Base-by-base conservation (phyloP, 352 stramenopile genomes). In the Pythium volutum region DNA sequence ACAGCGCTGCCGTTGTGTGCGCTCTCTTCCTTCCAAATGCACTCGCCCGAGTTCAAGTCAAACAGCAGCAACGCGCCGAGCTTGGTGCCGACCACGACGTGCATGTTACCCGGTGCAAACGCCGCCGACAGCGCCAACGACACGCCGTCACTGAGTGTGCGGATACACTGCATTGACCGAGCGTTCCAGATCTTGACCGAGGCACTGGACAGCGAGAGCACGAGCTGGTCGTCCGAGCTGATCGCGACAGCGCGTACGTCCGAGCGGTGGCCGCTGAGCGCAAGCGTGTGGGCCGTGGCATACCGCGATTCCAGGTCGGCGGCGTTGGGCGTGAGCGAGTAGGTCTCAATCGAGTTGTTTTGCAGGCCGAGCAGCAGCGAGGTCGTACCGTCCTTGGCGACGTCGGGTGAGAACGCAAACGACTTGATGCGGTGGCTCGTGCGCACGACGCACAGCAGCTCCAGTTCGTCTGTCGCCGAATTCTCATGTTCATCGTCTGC, bases 41-140 rank as follows among this genome's bases (percentile, higher is more conserved):
- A 94, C 66, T 99, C 97, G 42, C 97, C 97, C 26, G 93, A 97
- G 66, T 96, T 96, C 46, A 98, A 76, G 65, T 99, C 97, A 36
- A 98, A 90, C 3, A 98, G 64, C 27, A 98, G 66, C 26, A 98
- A 57, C 18, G 91, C 84, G n/a, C 98, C 97, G 52, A 97, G 93
- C 71, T 98, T 98, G 1, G 97, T 99, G 53, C 98, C 98, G 25
- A 99, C 79, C 16, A 99, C 74, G 20, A 99, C 87, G 77, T 99
- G 93, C 65, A 97, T 97, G 77, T 99, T 98, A 16, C 97, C 97
- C 2, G 96, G 97, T 20, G 97, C 83, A 68, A 99, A 99, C 23
- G 80, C 87, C 15, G 87, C 85, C 63, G 89, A 99, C 7, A 99
- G 84, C 45, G 92, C 96, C 18, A 91, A 65, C 31, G 75, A 85